Evolutionary conservation across 768 basidiomycete genomes (phyloP), one percentile per base, ranked within the genome.

Genomic region (Amanita exitialis): DNA sequence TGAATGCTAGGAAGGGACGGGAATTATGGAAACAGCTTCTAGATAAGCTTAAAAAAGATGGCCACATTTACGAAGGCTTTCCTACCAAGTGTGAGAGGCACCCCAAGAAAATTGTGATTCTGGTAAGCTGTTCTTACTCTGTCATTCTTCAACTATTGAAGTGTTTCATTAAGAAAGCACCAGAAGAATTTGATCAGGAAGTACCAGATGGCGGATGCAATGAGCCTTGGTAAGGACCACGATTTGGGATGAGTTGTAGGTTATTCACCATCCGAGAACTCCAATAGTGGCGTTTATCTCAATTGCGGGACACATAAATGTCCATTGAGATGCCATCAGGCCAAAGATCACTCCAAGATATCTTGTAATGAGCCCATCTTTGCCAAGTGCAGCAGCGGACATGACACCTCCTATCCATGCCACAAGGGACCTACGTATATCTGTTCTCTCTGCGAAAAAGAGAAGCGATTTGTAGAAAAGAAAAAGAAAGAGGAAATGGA

Each of bases 121-220:
- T 85, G 15, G 65, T 61, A 39, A 43, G 56, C 3, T 30, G 8
- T 16, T 27, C 18, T 18, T 37, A 18, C 10, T 12, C n/a, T 16
- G 23, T 15, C 15, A 7, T 27, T 38, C 5, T 38, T 27, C 10
- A 10, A 18, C 18, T 20, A 30, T 13, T 39, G 9, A 30, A 13
- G 6, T 39, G 1, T n/a, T 42, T 30, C 18, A 20, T 49, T 4
- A 20, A 49, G 49, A 49, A 49, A 42, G 15, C 27, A 5, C 69
- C 77, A 0, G 63, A 57, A 1, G 73, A 81, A 9, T 86, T 86
- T 43, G 73, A 79, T 7, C 52, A 50, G 12, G 48, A 70, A 18
- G 71, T 71, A 53, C 83, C 82, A 0, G 81, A 82, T 45, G 83
- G 84, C 7, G 83, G 83, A 2, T 86, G 83, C 53, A 62, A 53